phyloP scores from a whole-genome alignment of 176 grass and related monocot genomes.

The Olyra latifolia region DNA sequence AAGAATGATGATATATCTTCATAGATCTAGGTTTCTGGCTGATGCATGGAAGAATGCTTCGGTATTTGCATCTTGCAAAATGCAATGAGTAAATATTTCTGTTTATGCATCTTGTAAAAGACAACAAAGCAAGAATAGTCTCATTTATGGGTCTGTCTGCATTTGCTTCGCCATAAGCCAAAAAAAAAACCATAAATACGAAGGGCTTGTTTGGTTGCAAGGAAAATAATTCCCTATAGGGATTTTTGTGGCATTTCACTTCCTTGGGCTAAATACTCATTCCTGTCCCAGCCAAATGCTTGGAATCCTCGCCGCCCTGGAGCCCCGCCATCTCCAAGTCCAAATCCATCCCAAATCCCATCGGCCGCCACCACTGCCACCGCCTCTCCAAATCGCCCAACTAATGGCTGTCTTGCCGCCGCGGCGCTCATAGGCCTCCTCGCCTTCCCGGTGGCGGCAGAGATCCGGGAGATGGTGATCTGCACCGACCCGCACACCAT shows the following conservation, averaged over 20 bases:
- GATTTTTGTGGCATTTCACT: no score
- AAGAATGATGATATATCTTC: not conserved
- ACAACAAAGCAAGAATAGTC: not conserved
- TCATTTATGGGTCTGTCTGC: not conserved
- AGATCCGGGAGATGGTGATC: constrained; percentile 78
- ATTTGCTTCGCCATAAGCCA: not conserved
- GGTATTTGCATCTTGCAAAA: not conserved
- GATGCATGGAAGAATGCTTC: not conserved
- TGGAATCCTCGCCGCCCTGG: no score
- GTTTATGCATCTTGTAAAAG: not conserved
- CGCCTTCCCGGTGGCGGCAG: constrained; percentile 34
- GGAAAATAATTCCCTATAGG: no score
- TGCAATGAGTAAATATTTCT: not conserved
- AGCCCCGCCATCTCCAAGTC: constrained; percentile 42
- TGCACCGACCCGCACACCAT: constrained; percentile 61
- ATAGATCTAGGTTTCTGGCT: not conserved
- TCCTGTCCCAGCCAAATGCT: no score
- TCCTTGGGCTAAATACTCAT: no score
- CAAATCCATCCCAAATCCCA: constrained; percentile 34
- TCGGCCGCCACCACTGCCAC: not conserved
- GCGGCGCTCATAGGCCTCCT: constrained; percentile 37
- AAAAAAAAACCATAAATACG: not conserved
- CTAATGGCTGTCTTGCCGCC: constrained; percentile 31
- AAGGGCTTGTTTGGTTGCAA: no score
- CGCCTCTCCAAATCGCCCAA: constrained; percentile 21